phyloP scores from a whole-genome alignment of 306 rosid species.

The Adenanthera pavonina region DNA sequence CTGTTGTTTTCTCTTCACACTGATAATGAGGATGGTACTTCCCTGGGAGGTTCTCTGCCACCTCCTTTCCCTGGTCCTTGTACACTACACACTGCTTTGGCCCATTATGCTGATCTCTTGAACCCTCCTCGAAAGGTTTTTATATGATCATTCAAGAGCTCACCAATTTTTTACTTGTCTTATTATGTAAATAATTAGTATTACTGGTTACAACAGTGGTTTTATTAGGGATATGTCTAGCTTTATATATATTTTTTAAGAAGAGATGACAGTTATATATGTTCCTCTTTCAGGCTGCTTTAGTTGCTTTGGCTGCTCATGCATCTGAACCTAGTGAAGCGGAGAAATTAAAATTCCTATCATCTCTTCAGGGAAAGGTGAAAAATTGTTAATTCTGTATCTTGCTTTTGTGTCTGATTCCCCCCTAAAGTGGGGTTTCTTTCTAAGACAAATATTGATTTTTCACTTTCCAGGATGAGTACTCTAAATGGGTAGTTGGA shows the following conservation, averaged over 20 bases:
- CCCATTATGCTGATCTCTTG: slow-evolving; percentile 66
- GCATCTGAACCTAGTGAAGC: slow-evolving; percentile 66
- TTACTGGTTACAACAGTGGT: background rate
- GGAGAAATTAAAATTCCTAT: slow-evolving; percentile 58
- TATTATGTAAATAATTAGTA: background rate
- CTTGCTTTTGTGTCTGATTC: background rate
- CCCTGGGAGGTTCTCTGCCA: slow-evolving; percentile 79
- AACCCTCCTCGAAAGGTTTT: slow-evolving; percentile 71
- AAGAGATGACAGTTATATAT: background rate
- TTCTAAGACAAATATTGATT: background rate
- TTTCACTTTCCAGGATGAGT: slow-evolving; percentile 59
- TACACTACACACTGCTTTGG: slow-evolving; percentile 61
- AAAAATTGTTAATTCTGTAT: slow-evolving; percentile 1
- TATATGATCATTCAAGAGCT: slow-evolving; percentile 9
- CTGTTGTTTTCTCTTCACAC: slow-evolving; percentile 75
- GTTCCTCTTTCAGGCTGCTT: slow-evolving; percentile 56
- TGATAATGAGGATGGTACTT: slow-evolving; percentile 88
- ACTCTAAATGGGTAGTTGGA: slow-evolving; percentile 67
- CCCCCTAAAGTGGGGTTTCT: background rate
- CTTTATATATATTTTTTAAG: background rate
- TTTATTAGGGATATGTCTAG: background rate
- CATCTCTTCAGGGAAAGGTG: slow-evolving; percentile 79
- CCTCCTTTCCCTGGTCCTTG: slow-evolving; percentile 93
- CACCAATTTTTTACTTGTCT: background rate
- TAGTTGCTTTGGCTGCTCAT: slow-evolving; percentile 71